Evolutionary conservation across 768 basidiomycete genomes (phyloP).

Genomic region (Suillus spraguei): DNA sequence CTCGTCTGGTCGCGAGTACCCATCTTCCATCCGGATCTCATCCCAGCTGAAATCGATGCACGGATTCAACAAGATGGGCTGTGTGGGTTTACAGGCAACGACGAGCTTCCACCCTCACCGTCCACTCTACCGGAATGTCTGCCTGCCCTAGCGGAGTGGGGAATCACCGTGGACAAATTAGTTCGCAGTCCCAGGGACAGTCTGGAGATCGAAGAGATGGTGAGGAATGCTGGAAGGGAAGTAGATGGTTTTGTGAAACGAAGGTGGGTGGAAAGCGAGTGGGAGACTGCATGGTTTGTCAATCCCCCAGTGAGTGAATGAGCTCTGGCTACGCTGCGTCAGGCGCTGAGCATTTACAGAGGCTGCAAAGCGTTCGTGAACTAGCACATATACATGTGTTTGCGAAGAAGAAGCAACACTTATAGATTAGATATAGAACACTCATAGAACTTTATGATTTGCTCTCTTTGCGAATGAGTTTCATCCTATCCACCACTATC

Average conservation of each 20-base stretch:
- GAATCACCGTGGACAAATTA: constrained; percentile 62
- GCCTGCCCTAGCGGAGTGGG: constrained; percentile 71
- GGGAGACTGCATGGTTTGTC: constrained; percentile 93
- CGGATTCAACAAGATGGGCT: constrained; percentile 77
- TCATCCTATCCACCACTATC: constrained; percentile 63
- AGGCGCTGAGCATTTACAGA: constrained; percentile 40
- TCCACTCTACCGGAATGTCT: constrained; percentile 59
- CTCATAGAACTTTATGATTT: not conserved
- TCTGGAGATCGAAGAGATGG: constrained; percentile 52
- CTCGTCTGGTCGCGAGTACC: constrained; percentile 80
- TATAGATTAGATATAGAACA: constrained; percentile 4
- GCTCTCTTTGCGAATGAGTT: constrained; percentile 14
- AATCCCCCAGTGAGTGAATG: constrained; percentile 72
- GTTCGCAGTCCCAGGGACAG: constrained; percentile 53
- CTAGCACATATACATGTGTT: constrained; percentile 90
- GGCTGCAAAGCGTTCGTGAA: constrained; percentile 80
- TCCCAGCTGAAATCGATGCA: constrained; percentile 50
- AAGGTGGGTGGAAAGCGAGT: constrained; percentile 68
- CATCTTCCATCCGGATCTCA: constrained; percentile 62
- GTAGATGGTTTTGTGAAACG: constrained; percentile 64
- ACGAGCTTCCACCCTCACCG: constrained; percentile 58
- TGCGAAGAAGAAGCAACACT: constrained; percentile 51
- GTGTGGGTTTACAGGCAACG: constrained; percentile 77
- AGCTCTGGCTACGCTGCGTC: not conserved
- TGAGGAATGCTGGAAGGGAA: constrained; percentile 54